A percentile compares a stretch with the other conserved stretches of the same genome.
Evolutionary conservation across 2,329 filamentous ascomycete species (phyloP).

Genomic region (Aspergillus felis): DNA sequence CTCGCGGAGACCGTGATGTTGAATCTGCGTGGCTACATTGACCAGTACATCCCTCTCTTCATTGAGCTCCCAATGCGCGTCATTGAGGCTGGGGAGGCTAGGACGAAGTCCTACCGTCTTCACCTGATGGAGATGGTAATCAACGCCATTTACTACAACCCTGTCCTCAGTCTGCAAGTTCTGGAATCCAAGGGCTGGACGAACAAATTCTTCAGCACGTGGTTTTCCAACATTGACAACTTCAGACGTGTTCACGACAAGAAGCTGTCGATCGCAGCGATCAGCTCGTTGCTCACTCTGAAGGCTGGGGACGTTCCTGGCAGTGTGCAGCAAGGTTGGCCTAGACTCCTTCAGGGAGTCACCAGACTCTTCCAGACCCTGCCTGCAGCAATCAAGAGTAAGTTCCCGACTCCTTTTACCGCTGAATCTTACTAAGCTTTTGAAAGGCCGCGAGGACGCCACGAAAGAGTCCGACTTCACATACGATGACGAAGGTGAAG

Average conservation of each 20-base stretch:
- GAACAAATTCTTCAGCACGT: slow-evolving; percentile 97
- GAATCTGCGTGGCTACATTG: slow-evolving; percentile 81
- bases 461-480: slow-evolving; percentile 81
- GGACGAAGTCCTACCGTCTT: slow-evolving; percentile 89
- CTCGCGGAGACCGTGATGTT: slow-evolving; percentile 96
- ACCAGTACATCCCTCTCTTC: slow-evolving; percentile 84
- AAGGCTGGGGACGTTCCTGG: slow-evolving; percentile 75
- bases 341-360: slow-evolving; percentile 80
- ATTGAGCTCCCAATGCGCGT: slow-evolving; percentile 84
- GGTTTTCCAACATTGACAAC: slow-evolving; percentile 93
- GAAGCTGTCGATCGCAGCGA: slow-evolving; percentile 94
- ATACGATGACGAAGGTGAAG: slow-evolving; percentile 67
- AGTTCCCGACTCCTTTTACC: slow-evolving; percentile 26
- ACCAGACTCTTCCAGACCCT: slow-evolving; percentile 89
- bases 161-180: slow-evolving; percentile 74
- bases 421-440: slow-evolving; percentile 18
- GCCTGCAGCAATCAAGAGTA: slow-evolving; percentile 80
- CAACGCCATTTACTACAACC: slow-evolving; percentile 97
- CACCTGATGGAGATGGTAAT: slow-evolving; percentile 99
- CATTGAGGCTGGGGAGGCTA: slow-evolving; percentile 67
- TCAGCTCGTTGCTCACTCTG: slow-evolving; percentile 77
- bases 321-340: slow-evolving; percentile 96
- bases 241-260: slow-evolving; percentile 97
- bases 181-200: slow-evolving; percentile 93
- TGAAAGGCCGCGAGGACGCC: slow-evolving; percentile 77